Evolutionary conservation across 208 protist genomes (phyloP), one percentile per base, ranked within the genome.

Genomic region (Leishmania arabica): DNA sequence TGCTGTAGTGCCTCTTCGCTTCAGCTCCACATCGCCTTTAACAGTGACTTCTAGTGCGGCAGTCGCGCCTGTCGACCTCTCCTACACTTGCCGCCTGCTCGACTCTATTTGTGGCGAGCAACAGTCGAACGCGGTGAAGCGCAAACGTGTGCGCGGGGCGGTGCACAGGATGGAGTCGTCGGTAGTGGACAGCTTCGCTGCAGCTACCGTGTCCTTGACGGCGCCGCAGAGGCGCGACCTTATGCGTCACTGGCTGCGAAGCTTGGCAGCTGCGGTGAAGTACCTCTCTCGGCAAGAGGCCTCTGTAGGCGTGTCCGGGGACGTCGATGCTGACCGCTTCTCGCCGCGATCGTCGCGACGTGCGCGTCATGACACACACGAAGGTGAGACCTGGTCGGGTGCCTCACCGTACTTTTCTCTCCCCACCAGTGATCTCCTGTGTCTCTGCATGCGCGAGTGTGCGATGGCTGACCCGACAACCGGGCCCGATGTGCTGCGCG

Each of bases 321-420:
- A 34, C 13, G 34, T 71, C 51, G 81, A 79, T 65, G 45, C 65
- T 47, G 74, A 58, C 56, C 75, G 79, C 19, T 81, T 84, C 71
- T 80, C 79, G 4, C 37, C 54, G 5, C 83, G 56, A 31, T 70
- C 49, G 9, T 68, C 64, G 51, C 78, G 68, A 4, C 31, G 31
- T 8, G 60, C 56, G 47, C 78, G 56, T 27, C 73, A 60, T 68
- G 34, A 66, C 73, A 27, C 34, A 27, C 51, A 81, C 6, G 81
- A 77, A 4, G 77, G 86, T 21, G 85, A 85, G 34, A 80, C 70
- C 8, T 97, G 93, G 92, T 84, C 82, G 0, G 92, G 88, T 31
- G 88, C 85, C 27, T 95, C 92, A n/a, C 90, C 92, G 5, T 93
- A 88, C 77, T 92, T 95, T 75, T 88, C 88, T 2, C 60, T 86